These are phyloP conservation scores for Pleurotus salmoneostramineus DNA, from an alignment of 768 basidiomycete genomes.

Conservation along the genomic window DNA sequence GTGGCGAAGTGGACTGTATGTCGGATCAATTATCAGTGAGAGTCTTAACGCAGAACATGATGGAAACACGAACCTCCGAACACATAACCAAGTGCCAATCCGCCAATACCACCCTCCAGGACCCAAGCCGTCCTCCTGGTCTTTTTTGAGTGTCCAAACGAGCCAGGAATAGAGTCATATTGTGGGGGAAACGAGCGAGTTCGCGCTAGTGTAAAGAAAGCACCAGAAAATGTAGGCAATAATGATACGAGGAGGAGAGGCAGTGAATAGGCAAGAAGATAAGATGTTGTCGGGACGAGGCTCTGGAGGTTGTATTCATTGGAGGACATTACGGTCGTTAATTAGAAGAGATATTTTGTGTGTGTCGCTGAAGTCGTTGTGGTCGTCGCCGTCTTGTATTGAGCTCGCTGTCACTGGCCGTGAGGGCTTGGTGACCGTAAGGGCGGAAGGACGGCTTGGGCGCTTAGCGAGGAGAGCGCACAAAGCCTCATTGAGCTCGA, in stretches of 20 bases:
- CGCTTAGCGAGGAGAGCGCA: not conserved
- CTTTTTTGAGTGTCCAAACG: not conserved
- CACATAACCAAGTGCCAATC: conserved; percentile 50
- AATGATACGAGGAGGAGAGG: conserved; percentile 60
- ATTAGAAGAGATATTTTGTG: not conserved
- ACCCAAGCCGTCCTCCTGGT: conserved; percentile 29
- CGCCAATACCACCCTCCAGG: conserved; percentile 63
- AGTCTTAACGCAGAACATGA: not conserved
- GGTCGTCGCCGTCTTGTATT: no score
- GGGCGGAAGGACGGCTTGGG: not conserved
- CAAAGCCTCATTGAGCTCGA: no score
- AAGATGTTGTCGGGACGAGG: conserved; percentile 45
- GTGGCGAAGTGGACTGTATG: conserved; percentile 57
- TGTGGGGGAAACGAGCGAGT: conserved; percentile 55
- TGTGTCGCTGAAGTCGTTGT: not conserved
- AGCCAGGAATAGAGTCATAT: conserved; percentile 28
- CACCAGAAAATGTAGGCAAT: conserved; percentile 59
- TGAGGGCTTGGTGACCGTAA: not conserved
- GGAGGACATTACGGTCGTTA: not conserved
- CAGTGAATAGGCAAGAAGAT: conserved; percentile 52
- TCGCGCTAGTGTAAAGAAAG: conserved; percentile 69
- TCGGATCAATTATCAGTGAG: conserved; percentile 5
- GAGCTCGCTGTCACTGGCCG: not conserved
- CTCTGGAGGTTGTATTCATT: conserved; percentile 2
- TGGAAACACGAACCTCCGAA: conserved; percentile 48